phyloP scores from a whole-genome alignment of 2,329 filamentous ascomycete species.

The Uncinocarpus reesii region DNA sequence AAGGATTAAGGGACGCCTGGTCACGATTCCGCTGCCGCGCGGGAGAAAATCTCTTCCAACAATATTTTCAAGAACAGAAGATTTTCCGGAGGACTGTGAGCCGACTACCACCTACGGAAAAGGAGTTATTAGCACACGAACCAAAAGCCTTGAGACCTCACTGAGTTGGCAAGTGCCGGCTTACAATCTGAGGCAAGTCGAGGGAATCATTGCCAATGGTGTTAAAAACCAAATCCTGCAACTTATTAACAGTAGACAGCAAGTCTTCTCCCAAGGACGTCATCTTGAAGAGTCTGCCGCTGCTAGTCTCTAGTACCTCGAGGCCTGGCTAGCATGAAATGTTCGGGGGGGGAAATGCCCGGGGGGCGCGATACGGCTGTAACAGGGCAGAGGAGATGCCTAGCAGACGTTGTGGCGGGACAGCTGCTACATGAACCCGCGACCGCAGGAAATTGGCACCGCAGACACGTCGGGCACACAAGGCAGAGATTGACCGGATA shows the following conservation, averaged over 20 bases:
- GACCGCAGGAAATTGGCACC: background rate
- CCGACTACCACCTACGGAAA: conserved; percentile 77
- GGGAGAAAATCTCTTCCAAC: conserved; percentile 95
- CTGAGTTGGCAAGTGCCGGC: conserved; percentile 26
- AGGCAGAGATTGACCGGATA: background rate
- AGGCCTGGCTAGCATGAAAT: background rate
- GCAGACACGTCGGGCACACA: background rate
- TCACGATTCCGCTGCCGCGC: conserved; percentile 92
- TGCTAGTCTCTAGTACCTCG: background rate
- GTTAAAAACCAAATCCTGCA: conserved; percentile 98
- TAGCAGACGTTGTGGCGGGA: conserved; percentile 1
- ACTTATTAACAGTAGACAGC: conserved; percentile 89
- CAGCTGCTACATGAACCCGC: conserved; percentile 7
- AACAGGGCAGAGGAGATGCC: background rate
- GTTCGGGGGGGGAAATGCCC: background rate
- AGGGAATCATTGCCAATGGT: conserved; percentile 98
- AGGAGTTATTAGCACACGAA: conserved; percentile 19
- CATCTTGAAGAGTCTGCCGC: conserved; percentile 49
- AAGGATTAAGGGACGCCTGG: conserved; percentile 82
- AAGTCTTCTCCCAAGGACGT: conserved; percentile 91
- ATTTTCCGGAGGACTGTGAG: conserved; percentile 96
- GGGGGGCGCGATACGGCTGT: background rate
- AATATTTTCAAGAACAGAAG: conserved; percentile 96
- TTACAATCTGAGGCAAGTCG: conserved; percentile 94
- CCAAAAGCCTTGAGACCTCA: conserved; percentile 1